Conservation (phyloP, 495 filamentous ascomycete species). For the Xylaria telfairii region DNA sequence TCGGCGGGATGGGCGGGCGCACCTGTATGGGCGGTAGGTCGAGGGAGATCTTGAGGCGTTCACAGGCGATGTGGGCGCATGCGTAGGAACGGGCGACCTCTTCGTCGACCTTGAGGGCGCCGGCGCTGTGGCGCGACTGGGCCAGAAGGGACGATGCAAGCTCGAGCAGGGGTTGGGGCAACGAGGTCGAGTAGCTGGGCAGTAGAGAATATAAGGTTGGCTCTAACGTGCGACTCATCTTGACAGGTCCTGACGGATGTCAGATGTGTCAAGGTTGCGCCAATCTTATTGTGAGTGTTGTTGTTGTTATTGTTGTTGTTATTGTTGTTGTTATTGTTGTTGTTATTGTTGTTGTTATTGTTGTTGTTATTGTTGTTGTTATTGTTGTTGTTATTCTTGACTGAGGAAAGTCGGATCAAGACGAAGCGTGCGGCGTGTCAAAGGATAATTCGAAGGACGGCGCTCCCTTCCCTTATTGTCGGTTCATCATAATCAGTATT, state of each 20-base stretch:
- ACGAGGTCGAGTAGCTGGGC: constrained; percentile 72
- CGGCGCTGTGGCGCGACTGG: constrained; percentile 82
- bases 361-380: no score
- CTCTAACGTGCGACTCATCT: constrained; percentile 77
- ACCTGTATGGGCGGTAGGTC: constrained; percentile 82
- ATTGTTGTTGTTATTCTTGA: no score
- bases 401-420: no score
- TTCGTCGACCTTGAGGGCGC: constrained; percentile 82
- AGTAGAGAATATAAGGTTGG: constrained; percentile 77
- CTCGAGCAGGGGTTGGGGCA: constrained; percentile 77
- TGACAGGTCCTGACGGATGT: no score
- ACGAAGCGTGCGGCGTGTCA: no score
- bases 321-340: no score
- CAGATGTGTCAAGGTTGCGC: background rate
- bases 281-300: no score
- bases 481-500: no score
- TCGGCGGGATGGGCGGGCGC: constrained; percentile 81
- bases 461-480: no score
- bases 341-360: no score
- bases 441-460: background rate
- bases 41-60: constrained; percentile 80
- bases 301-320: no score
- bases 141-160: constrained; percentile 82
- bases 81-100: constrained; percentile 86
- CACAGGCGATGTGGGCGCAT: constrained; percentile 91